Evolutionary conservation across 2,329 filamentous ascomycete genomes (phyloP), one percentile per base, ranked within the genome.

Genomic region (Sclerotinia nivalis): DNA sequence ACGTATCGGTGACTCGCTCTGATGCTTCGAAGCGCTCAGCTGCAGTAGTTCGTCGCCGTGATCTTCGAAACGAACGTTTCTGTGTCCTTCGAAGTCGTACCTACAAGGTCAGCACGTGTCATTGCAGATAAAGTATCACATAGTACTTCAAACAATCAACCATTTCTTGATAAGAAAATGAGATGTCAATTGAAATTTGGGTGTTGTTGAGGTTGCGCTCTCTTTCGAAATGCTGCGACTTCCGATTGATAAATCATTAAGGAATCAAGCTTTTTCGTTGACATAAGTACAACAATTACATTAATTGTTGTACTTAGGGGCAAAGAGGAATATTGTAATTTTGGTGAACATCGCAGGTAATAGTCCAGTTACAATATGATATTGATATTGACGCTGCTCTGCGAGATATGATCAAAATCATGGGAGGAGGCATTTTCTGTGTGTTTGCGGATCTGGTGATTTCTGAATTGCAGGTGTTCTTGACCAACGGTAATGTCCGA

Each of bases 101-200:
- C 74, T 78, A 76, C 73, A 74, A 75, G 73, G 76, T 78, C 72
- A 79, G 77, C 77, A 79, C 77, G 76, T 78, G 77, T 77, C 75
- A 74, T 76, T 76, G 75, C 75, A 77, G 74, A 74, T 74, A 71
- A 73, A 66, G 75, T 76, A 73, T 58, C 74, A 77, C 76, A 74
- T 72, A 74, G 72, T 68, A 73, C 70, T 70, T 68, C 67, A 66
- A 70, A 62, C 72, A 65, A 68, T 69, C 72, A 62, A 68, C 65
- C 65, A 72, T 71, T 69, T 69, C 71, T 69, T 75, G 76, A 77
- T 72, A 71, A 62, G 68, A 71, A 65, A 70, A 75, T 71, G 74
- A 74, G 71, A 75, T 73, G 68, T 70, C 61, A 56, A 70, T 71
- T 28, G 66, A 7, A 58, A 71, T 69, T 71, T n/a, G 5, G 22